Evolutionary conservation across 345 rosid genomes (phyloP), one percentile per base, ranked within the genome.

Genomic region (Geranium rotundifolium): DNA sequence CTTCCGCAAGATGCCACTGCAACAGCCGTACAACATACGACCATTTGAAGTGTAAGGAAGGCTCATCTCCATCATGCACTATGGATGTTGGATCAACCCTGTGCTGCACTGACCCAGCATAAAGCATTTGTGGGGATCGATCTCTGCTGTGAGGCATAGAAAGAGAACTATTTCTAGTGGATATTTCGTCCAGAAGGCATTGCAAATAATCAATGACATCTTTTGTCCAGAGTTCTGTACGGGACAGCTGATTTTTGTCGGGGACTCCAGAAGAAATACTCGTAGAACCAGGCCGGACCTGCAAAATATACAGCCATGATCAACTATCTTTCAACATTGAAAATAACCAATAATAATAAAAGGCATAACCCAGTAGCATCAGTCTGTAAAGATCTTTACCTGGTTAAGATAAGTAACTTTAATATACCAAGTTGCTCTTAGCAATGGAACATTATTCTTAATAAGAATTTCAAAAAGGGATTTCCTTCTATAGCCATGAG

Each of bases 381-480:
- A 55, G 30, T 12, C 59, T 2, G 50, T 15, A 60, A 23, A 62
- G 61, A 18, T 63, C 46, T 46, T 16, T 79, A 90, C 99, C 97
- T 90, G 99, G 80, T 88, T 88, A 73, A 95, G 99, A 71, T 95
- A 95, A 63, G 86, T 84, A 64, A 95, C 88, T 87, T 90, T 95
- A 66, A 90, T 80, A 78, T 82, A 90, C 99, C 99, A 95, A 65
- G 97, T 86, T 73, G 97, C 96, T 75, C 96, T 83, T 67, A 85
- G 81, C 80, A 95, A 71, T 61, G 99, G 99, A 64, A 95, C 97
- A 76, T 90, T 85, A 77, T 88, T 88, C 78, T 85, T 86, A 62
- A 88, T 81, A 73, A 95, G 95, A 74, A 88, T 85, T 81, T 95
- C 99, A 67, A 95, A 81, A 69, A 95, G 79, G 20, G 87, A 37